Base-by-base conservation (phyloP, 805 yeast genomes). In the Schwanniomyces vanrijiae region DNA sequence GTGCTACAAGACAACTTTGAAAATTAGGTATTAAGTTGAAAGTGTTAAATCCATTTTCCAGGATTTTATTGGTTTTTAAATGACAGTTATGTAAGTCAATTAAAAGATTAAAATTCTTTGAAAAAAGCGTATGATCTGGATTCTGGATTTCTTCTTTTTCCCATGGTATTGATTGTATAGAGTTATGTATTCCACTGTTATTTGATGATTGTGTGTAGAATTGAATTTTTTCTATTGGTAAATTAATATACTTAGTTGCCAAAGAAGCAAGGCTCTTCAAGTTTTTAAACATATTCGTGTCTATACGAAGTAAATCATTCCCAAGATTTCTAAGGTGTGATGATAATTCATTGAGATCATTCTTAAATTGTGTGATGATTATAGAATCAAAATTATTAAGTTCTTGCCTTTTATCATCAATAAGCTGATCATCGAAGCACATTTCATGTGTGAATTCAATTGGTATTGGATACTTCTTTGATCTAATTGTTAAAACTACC, bases 391-490 rank as follows among this genome's bases (percentile, higher is more conserved):
- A 70, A 37, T 62, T 58, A 24, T 62, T 69, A 34, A 47, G 42
- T 22, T 56, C 55, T 19, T 55, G 54, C 35, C 54, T 57, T 20
- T 51, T 50, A 5, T 56, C 55, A 39, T 64, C 65, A 29, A 62
- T 62, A 25, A 65, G 66, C 19, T 64, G 63, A 38, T 69, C 73
- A 13, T 55, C 51, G 50, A 69, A 68, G 46, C 69, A 67, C 65
- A 70, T 62, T 21, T 69, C 75, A 45, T 68, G 74, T 47, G 63
- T 66, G 49, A 73, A 54, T 37, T 71, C 76, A 5, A 73, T 57
- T 1, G 78, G 78, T 13, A 73, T 65, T 7, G 53, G 60, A 43
- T 70, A 59, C 42, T 68, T 70, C 19, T 56, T 57, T 2, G 76
- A 65, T 26, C 66, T 48, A 10, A 69, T 55, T 2, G 76, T 68